Base-by-base conservation (phyloP, 2,329 filamentous ascomycete species). In the Sporothrix phasma region DNA sequence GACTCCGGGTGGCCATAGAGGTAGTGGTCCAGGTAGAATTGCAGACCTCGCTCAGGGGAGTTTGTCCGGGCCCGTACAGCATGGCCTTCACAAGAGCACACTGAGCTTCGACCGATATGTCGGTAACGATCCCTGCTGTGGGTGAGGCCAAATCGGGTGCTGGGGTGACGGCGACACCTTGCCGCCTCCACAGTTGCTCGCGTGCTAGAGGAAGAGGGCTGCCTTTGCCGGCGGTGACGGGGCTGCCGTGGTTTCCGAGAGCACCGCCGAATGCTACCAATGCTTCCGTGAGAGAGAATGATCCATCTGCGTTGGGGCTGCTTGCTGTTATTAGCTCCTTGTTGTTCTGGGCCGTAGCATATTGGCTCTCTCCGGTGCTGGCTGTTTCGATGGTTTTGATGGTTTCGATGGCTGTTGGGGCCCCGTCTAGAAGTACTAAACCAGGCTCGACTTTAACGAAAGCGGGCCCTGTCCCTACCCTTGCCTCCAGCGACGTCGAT, bases 11-110 rank as follows among this genome's bases (percentile, higher is more conserved):
- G 79, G 17, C 79, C 78, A 59, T 82, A 72, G 1, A 83, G 72
- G 66, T 82, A 83, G 63, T 77, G 76, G 29, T 79, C 76, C 64
- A 82, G 69, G 68, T 81, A 83, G 69, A 83, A 83, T 34, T 78
- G 75, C 19, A 81, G 69, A 3, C 79, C 81, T 47, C 76, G 76
- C 37, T 83, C 79, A 22, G 78, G 74, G 77, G 68, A 17, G 74
- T 80, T 5, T 75, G 71, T n/a, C 73, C 71, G n/a, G 82, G 71
- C 22, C 73, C 74, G 60, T 68, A 69, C 6, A 72, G 67, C 39
- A 76, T 65, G 39, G 67, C 69, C 24, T 61, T 51, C 10, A 49
- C 58, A 1, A 49, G 39, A 7, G 63, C 54, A 17, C 39, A 37
- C 58, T 64, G 63, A 3, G 46, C 26, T 17, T 41, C 46, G 31